Evolutionary conservation across 2,329 filamentous ascomycete genomes (phyloP), one percentile per base, ranked within the genome.

Genomic region (Colletotrichum paranaense): DNA sequence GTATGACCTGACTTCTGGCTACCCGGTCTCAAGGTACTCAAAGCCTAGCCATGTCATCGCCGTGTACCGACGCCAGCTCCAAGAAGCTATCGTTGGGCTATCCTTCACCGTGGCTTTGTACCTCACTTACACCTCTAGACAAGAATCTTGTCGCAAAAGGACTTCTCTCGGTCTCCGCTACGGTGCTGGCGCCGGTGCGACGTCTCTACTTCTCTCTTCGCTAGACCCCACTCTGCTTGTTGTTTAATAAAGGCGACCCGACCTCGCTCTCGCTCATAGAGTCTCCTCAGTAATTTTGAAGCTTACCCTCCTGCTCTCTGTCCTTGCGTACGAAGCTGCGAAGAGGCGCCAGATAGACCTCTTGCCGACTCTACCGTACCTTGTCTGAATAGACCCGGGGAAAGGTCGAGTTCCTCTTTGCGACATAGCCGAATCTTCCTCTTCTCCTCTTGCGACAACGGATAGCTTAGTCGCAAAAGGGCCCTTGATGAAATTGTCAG

Each of bases 111-210:
- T 30, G 22, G 38, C 28, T 46, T 35, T 49, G 60, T 62, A 66
- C 55, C 71, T 53, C 62, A 53, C 55, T 49, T 49, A 49, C 42
- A 49, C 19, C 3, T 49, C 19, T 49, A 49, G 16, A 22, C 56
- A 73, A 71, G 22, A 66, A 8, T 65, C 38, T 65, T 49, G 26
- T 62, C 67, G 32, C 67, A 35, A 71, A 38, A 38, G 49, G 49
- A 49, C 49, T 57, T 62, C 67, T 71, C 71, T 71, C 60, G 67
- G 67, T 53, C 38, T 70, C 62, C 35, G 35, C 30, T 65, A 22
- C 62, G 62, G 46, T n/a, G 52, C 53, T 57, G 32, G 24, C 7
- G 24, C 52, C 19, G 32, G 16, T 35, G 19, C 52, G 24, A 30
- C 26, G 49, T 24, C 32, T 30, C 28, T 30, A 26, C 49, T 60